A percentile compares a stretch with the other conserved stretches of the same genome.
phyloP scores from a whole-genome alignment of 192 early-diverging fungal genomes.

The Coemansia furcata region DNA sequence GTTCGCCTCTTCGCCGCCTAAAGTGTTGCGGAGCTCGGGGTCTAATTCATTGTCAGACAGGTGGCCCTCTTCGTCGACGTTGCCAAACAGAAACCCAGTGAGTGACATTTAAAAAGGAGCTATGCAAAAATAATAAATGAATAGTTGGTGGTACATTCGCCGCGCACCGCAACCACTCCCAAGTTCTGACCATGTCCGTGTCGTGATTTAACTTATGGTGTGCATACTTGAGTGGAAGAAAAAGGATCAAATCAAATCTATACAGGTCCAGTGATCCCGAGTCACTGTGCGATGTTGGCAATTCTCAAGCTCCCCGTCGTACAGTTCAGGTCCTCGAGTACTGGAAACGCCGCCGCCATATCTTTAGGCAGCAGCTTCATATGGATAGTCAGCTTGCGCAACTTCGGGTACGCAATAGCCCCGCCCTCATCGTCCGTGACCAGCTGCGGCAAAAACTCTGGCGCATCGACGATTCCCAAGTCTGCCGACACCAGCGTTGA shows the following conservation, averaged over 20 bases:
- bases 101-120: constrained; percentile 57
- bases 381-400: constrained; percentile 27
- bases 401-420: constrained; percentile 21
- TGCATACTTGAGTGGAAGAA: neutral
- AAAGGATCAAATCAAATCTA: neutral
- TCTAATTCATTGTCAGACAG: constrained; percentile 64
- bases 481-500: constrained; percentile 34
- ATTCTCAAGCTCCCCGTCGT: constrained; percentile 24
- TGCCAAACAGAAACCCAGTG: constrained; percentile 81
- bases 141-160: neutral
- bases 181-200: neutral
- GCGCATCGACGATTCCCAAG: constrained; percentile 29
- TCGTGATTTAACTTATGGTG: neutral
- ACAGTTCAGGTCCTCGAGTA: constrained; percentile 19
- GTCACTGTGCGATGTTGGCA: constrained; percentile 9
- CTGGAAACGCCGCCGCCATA: constrained; percentile 22
- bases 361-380: constrained; percentile 32
- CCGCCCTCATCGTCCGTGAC: constrained; percentile 22
- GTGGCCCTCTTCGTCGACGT: constrained; percentile 83
- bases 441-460: constrained; percentile 25
- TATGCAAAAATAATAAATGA: neutral
- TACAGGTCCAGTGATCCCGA: neutral
- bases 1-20: constrained; percentile 37
- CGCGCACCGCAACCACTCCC: neutral
- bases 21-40: constrained; percentile 50